These are phyloP conservation scores for Glarea lozoyensis DNA, from an alignment of 495 filamentous ascomycete species.

Conservation along the genomic window DNA sequence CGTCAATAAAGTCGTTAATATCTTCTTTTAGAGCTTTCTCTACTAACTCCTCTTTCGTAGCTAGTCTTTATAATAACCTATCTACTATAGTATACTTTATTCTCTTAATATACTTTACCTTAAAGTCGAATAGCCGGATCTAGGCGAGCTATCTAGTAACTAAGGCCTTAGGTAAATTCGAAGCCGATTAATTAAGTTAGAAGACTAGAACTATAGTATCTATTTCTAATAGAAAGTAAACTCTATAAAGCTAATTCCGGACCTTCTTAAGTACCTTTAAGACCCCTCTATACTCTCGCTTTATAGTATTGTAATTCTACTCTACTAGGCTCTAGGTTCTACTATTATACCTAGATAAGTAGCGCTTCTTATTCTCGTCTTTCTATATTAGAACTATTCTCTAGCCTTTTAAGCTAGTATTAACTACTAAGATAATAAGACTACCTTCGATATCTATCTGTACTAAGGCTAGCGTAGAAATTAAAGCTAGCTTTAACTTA, in stretches of 20 bases:
- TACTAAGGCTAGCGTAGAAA: background rate
- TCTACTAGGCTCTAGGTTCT: background rate
- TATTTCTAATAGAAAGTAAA: conserved; percentile 3
- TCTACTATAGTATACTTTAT: background rate
- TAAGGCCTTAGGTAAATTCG: background rate
- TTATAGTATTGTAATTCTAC: conserved; percentile 1
- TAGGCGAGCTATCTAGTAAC: conserved; percentile 4
- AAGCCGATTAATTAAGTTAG: background rate
- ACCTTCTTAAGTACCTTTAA: conserved; percentile 4
- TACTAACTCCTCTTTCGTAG: background rate
- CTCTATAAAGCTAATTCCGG: background rate
- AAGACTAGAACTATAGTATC: background rate
- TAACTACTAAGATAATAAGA: background rate
- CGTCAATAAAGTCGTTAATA: background rate
- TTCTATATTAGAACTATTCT: background rate
- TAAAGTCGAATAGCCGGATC: conserved; percentile 6
- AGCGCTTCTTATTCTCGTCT: conserved; percentile 1
- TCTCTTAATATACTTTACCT: background rate
- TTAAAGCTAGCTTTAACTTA: background rate
- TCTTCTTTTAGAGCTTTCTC: background rate
- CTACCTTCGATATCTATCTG: background rate
- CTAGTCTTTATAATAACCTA: background rate
- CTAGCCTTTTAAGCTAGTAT: conserved; percentile 1
- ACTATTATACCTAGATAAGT: background rate
- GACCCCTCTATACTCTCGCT: conserved; percentile 4